Evolutionary conservation across 768 basidiomycete species (phyloP).

Genomic region (Strobilomyces echinocephalus): DNA sequence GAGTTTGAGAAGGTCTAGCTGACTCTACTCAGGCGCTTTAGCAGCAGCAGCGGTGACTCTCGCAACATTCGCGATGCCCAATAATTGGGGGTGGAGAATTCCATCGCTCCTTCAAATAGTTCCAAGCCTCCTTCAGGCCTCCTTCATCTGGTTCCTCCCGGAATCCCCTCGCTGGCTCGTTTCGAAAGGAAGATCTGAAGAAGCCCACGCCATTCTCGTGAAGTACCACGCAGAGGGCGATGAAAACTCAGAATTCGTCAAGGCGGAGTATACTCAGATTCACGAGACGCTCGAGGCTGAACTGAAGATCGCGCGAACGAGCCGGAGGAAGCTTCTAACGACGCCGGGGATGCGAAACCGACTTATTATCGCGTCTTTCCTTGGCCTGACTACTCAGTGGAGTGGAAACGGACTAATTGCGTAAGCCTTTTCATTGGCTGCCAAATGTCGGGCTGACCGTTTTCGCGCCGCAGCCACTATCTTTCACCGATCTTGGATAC

Average conservation of each 20-base stretch:
- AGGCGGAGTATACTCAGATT: constrained; percentile 13
- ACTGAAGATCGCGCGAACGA: constrained; percentile 11
- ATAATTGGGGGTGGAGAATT: constrained; percentile 66
- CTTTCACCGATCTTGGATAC: constrained; percentile 12
- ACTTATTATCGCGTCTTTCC: neutral
- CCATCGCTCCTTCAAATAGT: constrained; percentile 54
- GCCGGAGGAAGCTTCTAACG: neutral
- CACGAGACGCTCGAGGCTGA: neutral
- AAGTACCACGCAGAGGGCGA: constrained; percentile 64
- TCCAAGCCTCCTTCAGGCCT: constrained; percentile 50
- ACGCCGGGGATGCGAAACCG: constrained; percentile 12
- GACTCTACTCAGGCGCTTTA: constrained; percentile 12
- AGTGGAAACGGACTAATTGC: constrained; percentile 7
- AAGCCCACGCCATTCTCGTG: constrained; percentile 44
- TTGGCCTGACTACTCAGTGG: constrained; percentile 9
- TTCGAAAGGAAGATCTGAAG: constrained; percentile 47
- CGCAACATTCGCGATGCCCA: constrained; percentile 56
- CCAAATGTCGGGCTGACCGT: neutral
- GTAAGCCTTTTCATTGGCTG: neutral
- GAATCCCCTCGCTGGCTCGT: constrained; percentile 67
- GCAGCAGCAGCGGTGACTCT: constrained; percentile 51
- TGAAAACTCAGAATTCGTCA: constrained; percentile 44
- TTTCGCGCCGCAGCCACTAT: constrained; percentile 1
- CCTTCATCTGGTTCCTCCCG: constrained; percentile 27
- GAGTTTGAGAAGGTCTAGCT: neutral